Conservation (phyloP, 306 rosid species). For the Morella rubra region DNA sequence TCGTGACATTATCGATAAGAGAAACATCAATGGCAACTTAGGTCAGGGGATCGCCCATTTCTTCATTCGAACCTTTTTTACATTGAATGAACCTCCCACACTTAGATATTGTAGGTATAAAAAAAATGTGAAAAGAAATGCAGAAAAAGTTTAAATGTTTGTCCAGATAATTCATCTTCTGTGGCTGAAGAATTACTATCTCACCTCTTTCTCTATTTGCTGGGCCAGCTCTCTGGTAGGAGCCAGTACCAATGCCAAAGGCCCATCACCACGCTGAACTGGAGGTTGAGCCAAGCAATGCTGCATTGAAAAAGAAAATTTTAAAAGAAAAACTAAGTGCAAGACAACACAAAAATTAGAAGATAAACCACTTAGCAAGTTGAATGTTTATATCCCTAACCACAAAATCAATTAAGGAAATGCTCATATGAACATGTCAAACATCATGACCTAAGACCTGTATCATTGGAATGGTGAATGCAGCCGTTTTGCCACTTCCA, state of each 20-base stretch:
- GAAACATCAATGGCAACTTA: too few relatives aligned
- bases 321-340: constrained; percentile 12
- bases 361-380: constrained; percentile 1
- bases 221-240: constrained; percentile 96
- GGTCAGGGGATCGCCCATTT: neutral
- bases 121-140: too few relatives aligned
- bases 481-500: constrained; percentile 92
- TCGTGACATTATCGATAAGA: too few relatives aligned
- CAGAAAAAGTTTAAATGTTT: neutral
- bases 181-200: constrained; percentile 14
- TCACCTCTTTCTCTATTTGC: constrained; percentile 88
- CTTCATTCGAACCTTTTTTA: too few relatives aligned
- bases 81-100: too few relatives aligned
- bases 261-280: constrained; percentile 71
- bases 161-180: constrained; percentile 3
- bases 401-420: constrained; percentile 14
- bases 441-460: constrained; percentile 48
- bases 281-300: constrained; percentile 83
- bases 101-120: too few relatives aligned
- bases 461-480: constrained; percentile 83
- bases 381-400: constrained; percentile 3
- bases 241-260: constrained; percentile 78
- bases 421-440: constrained; percentile 21
- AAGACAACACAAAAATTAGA: constrained; percentile 13
- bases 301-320: constrained; percentile 23